phyloP scores from a whole-genome alignment of 2,329 filamentous ascomycete species.

The Fusarium multiceps region DNA sequence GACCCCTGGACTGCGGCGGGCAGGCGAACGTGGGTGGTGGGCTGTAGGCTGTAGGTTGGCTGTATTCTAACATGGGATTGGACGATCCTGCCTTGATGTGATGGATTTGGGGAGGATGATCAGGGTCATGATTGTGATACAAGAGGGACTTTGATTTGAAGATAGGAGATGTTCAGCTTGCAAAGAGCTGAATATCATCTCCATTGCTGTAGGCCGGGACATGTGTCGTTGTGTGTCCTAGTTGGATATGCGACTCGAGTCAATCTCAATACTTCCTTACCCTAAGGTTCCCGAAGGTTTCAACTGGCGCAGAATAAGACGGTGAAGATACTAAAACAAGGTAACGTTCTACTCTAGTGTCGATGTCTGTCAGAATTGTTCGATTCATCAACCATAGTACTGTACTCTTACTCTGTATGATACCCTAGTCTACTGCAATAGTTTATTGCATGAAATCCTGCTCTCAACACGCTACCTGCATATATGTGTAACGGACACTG shows the following conservation, averaged over 20 bases:
- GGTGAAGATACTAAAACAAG: not conserved
- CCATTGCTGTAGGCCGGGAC: not conserved
- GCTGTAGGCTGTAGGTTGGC: not conserved
- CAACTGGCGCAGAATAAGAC: not conserved
- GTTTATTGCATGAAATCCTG: conserved; percentile 20
- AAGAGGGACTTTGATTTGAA: not conserved
- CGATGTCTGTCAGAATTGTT: not conserved
- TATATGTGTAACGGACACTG: conserved; percentile 34
- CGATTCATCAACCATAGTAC: not conserved
- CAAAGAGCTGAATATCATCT: not conserved
- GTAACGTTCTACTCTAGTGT: not conserved
- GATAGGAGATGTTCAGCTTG: not conserved
- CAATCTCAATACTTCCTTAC: conserved; percentile 2
- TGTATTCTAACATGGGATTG: conserved; percentile 17
- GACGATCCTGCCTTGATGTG: conserved; percentile 15
- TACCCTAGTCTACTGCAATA: not conserved
- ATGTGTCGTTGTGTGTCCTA: not conserved
- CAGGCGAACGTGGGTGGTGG: conserved; percentile 4
- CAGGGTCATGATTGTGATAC: conserved; percentile 13
- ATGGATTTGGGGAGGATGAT: conserved; percentile 16
- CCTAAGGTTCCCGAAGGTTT: not conserved
- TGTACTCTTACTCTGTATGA: not conserved
- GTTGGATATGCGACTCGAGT: not conserved
- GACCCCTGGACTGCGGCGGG: conserved; percentile 22
- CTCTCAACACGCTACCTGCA: not conserved